Base-by-base conservation (phyloP, 768 basidiomycete genomes). In the Arthromyces matolae region DNA sequence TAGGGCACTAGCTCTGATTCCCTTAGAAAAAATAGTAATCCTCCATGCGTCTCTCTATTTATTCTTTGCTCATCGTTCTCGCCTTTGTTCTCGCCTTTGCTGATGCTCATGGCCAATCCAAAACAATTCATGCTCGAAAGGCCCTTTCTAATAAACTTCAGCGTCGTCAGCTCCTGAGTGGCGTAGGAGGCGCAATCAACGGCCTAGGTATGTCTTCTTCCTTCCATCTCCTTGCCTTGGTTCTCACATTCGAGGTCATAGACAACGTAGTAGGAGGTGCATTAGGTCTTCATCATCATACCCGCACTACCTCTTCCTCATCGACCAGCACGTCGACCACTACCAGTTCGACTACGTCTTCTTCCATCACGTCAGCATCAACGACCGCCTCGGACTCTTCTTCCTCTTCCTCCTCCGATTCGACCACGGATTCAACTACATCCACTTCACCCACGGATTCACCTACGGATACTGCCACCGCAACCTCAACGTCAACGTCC, bases 91-190 rank as follows among this genome's bases (percentile, higher is more conserved):
- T 55, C 44, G 45, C 53, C 35, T 48, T 58, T 0, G 8, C 7
- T 27, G 72, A 73, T 0, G 58, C 66, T 37, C 77, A 74, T 53
- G 70, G 74, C 0, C 71, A 74, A n/a, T 45, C 61, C 7, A 35
- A 54, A 14, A 47, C 60, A 36, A 54, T 63, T 38, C 59, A 70
- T 67, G 64, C 64, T 2, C 61, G 69, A 62, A 71, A 47, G 62
- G 66, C 67, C 4, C 50, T 71, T n/a, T 42, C 42, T 4, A 50
- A 49, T 34, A 58, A 46, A 25, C 55, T 55, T 6, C 55, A 54
- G 20, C 47, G 47, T n/a, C 56, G 57, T 14, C 57, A 54, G 27
- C 1, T 18, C 31, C 24, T 49, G 3, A 34, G 19, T 1, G 9
- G 5, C 5, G 14, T 23, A 10, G n/a, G 24, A 18, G 49, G 36